Conservation (phyloP, 73 alveolate species). For the Paramecium pentaurelia region DNA sequence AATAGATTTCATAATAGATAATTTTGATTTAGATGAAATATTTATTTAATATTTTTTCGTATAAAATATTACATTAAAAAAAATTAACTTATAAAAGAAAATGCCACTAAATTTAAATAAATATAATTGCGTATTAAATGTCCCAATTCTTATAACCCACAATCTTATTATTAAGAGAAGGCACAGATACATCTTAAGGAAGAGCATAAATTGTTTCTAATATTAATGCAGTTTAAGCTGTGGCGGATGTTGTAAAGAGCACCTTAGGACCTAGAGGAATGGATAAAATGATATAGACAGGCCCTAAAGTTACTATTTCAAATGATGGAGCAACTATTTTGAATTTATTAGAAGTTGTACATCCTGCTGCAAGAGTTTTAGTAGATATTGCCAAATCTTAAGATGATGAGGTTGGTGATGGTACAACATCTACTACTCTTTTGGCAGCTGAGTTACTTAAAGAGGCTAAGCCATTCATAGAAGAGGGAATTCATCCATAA, state of each 20-base stretch:
- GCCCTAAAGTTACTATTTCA: constrained; percentile 83
- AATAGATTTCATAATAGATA: too few species aligned
- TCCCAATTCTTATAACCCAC: constrained; percentile 62
- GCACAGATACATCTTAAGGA: constrained; percentile 79
- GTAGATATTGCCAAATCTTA: constrained; percentile 89
- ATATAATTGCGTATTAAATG: not conserved
- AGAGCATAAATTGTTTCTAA: constrained; percentile 64
- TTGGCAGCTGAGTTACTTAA: constrained; percentile 94
- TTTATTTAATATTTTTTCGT: too few species aligned
- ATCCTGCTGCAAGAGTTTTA: constrained; percentile 96
- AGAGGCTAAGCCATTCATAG: constrained; percentile 87
- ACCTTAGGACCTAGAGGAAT: constrained; percentile 97
- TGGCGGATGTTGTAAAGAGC: constrained; percentile 85
- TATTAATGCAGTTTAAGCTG: constrained; percentile 87
- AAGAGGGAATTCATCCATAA: constrained; percentile 93
- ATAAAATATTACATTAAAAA: too few species aligned
- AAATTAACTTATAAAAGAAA: not conserved
- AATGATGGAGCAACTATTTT: constrained; percentile 98
- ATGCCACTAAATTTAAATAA: not conserved
- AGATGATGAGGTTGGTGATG: constrained; percentile 96
- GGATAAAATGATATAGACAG: constrained; percentile 88
- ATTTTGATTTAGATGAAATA: not conserved
- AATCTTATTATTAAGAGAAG: constrained; percentile 60
- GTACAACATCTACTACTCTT: constrained; percentile 93
- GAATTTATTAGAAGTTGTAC: constrained; percentile 87